Base-by-base conservation (phyloP, 805 yeast species). In the Metschnikowia corniflorae region DNA sequence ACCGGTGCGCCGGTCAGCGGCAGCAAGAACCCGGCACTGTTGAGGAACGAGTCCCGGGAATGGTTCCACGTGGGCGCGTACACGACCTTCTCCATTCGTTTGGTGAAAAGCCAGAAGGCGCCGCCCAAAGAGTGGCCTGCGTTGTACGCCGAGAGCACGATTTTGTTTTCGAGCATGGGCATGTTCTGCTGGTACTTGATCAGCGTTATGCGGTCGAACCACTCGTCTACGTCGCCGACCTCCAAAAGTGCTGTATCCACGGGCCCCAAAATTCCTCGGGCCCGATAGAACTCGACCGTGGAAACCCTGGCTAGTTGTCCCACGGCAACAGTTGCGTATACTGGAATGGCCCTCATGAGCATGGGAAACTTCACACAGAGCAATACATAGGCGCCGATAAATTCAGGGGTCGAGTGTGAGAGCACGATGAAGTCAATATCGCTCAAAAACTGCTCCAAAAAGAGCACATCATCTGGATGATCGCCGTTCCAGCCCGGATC, bases 91-190 rank as follows among this genome's bases (percentile, higher is more conserved):
- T 91, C 97, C 13, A 80, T 75, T 43, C 82, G 79, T 38, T 80
- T 80, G 29, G 75, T 72, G 8, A 91, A 58, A 24, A 81, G 65
- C 97, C 97, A 89, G 30, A 89, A 77, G 0, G 95, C 78, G 10
- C 98, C 97, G 43, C 99, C 99, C 19, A 93, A 70, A 0, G 95
- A 72, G 54, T 86, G 96, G 3, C 99, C 99, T 0, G 97, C 81
- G 57, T 85, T 88, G 49, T 80, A 79, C 0, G 97, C 95, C 0
- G 95, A 80, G 16, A 91, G 64, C 3, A 76, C 68, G 24, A 81
- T 57, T 21, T 81, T 86, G 40, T 77, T 79, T 6, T 82, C 87
- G 40, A 78, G 64, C 33, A 86, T 61, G 28, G 72, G 72, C 10
- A 82, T 68, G 2, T 86, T 75, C 57, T 93, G 98, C 0, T 88